A percentile compares a stretch with the other conserved stretches of the same genome.
phyloP scores from a whole-genome alignment of 1,284 basidiomycete genomes.

The Ceratobasidium sp. region DNA sequence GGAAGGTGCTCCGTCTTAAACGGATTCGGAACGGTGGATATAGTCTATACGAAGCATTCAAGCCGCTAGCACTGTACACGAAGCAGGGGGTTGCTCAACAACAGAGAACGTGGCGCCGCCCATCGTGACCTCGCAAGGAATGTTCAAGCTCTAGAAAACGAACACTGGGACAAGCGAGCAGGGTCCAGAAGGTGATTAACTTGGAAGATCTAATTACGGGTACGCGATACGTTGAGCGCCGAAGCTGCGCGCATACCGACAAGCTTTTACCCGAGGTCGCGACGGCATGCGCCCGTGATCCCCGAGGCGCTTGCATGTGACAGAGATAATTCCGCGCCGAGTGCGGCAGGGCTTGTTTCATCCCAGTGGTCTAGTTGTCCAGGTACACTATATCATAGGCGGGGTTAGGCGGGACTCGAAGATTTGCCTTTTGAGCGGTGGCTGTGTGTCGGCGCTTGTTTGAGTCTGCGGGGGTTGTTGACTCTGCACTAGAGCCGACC shows the following conservation, averaged over 20 bases:
- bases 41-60: neutral
- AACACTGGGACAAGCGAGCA: neutral
- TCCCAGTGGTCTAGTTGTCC: neutral
- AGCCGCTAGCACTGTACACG: neutral
- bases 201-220: constrained; percentile 1
- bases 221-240: neutral
- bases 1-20: neutral
- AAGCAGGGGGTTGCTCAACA: neutral
- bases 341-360: neutral
- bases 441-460: constrained; percentile 17
- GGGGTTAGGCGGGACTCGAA: no score
- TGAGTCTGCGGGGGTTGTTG: constrained; percentile 9
- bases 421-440: neutral
- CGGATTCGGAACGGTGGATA: neutral
- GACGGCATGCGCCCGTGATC: constrained; percentile 35
- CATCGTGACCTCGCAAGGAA: neutral
- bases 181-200: neutral
- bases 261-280: constrained; percentile 26
- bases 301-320: constrained; percentile 5
- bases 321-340: neutral
- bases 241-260: neutral
- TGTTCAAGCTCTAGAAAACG: neutral
- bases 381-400: no score
- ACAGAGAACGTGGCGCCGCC: neutral
- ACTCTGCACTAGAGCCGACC: constrained; percentile 17